Evolutionary conservation across 2,329 filamentous ascomycete genomes (phyloP).

Genomic region (Ophiocordyceps camponoti-leonardi): DNA sequence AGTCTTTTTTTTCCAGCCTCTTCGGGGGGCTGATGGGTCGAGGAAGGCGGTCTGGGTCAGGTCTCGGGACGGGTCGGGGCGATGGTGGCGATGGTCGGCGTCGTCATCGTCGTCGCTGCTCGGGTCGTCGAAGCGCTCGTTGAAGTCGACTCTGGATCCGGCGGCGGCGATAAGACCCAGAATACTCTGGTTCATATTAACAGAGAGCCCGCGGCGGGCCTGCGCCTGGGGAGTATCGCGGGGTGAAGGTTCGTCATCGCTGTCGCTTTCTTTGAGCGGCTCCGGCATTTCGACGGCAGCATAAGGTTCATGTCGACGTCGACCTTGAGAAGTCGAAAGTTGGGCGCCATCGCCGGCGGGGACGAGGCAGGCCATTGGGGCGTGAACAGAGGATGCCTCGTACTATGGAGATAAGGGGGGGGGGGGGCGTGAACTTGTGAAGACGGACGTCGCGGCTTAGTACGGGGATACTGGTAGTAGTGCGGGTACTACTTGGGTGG

Average conservation of each 20-base stretch:
- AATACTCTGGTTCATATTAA: conserved; percentile 85
- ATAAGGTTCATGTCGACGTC: conserved; percentile 18
- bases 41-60: conserved; percentile 26
- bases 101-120: conserved; percentile 70
- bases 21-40: conserved; percentile 13
- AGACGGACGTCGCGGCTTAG: neutral
- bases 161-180: conserved; percentile 86
- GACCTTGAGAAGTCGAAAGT: conserved; percentile 24
- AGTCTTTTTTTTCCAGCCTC: conserved; percentile 37
- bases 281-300: conserved; percentile 31
- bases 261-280: conserved; percentile 30
- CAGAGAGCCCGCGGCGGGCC: conserved; percentile 28
- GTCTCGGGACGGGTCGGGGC: conserved; percentile 17
- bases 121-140: conserved; percentile 59
- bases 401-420: no score
- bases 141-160: conserved; percentile 67
- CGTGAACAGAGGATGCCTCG: neutral
- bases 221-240: conserved; percentile 23
- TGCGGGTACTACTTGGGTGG: neutral
- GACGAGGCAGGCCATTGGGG: conserved; percentile 1
- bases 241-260: conserved; percentile 25
- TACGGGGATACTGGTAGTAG: neutral
- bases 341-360: neutral
- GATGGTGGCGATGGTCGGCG: conserved; percentile 22
- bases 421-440: neutral